Base-by-base conservation (phyloP, 192 early-diverging fungal genomes). In the Funneliformis geosporum region DNA sequence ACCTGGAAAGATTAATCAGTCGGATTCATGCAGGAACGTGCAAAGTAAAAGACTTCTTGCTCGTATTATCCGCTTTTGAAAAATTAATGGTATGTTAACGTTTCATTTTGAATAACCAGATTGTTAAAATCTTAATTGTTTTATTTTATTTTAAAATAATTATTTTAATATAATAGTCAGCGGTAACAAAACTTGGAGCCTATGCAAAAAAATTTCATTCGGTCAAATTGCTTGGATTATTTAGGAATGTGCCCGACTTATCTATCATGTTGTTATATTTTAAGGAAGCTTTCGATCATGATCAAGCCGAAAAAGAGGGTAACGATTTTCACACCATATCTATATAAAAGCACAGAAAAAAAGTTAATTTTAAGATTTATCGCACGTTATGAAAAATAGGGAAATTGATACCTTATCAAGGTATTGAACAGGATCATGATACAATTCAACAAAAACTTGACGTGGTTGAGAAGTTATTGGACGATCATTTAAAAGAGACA, bases 1-100 rank as follows among this genome's bases (percentile, higher is more conserved):
- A 98, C 80, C 81, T 99, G 28, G 98, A 99, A 83, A 90, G 98
- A 28, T 87, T 93, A 5, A 94, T 99, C 75, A 92, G 94, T 28
- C 88, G 98, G 5, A 92, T 99, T 44, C 97, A 98, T 81, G 89
- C 95, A 2, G 92, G 93, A 1, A 89, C 89, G 50, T 96, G 95
- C 84, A 90, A 91, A 68, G 93, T 97, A 18, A 88, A 92, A 50
- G 96, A 98, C 66, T 98, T 98, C 70, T 78, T 97, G 21, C 71
- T 79, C 1, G 86, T 92, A 9, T 87, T 99, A 8, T 77, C 65
- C 80, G 91, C 67, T 82, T 97, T 84, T 78, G 76, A 44, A 75
- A 87, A 44, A 79, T 89, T 80, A 72, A 80, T 75, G 73, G 89
- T 90, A 84, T 62, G 88, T 76, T 38, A 27, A 43, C 8, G 14